Evolutionary conservation across 495 filamentous ascomycete species (phyloP).

Genomic region (Hyaloscypha finlandica): DNA sequence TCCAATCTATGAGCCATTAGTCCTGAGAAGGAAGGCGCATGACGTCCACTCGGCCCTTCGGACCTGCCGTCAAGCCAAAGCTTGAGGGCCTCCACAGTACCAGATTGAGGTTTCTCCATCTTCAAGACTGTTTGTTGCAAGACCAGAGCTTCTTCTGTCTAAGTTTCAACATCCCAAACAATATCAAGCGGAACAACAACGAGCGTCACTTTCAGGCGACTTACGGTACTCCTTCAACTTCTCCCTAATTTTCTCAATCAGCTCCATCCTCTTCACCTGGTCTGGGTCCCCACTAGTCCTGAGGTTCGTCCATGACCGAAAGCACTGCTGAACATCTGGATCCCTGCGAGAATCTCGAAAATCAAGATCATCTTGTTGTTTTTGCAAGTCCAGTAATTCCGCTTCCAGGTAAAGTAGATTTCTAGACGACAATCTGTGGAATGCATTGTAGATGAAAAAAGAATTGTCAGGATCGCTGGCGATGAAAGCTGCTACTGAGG

Average conservation of each 20-base stretch:
- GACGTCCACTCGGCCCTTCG: conserved; percentile 8
- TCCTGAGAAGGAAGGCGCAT: conserved; percentile 1
- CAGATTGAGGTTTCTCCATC: conserved; percentile 7
- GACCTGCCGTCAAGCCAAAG: conserved; percentile 4
- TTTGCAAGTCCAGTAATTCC: conserved; percentile 10
- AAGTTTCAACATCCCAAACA: neutral
- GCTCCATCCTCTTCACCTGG: conserved; percentile 7
- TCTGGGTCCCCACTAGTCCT: neutral
- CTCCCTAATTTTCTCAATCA: conserved; percentile 8
- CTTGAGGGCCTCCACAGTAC: conserved; percentile 7
- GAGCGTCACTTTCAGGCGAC: neutral
- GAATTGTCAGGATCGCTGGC: conserved; percentile 5
- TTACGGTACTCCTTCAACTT: conserved; percentile 15
- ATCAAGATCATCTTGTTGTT: conserved; percentile 8
- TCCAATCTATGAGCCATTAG: conserved; percentile 2
- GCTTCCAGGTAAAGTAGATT: conserved; percentile 18
- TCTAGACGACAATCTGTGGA: conserved; percentile 1
- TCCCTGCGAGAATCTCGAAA: conserved; percentile 4
- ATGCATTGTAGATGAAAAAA: neutral
- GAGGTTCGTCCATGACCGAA: neutral
- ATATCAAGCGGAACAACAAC: neutral
- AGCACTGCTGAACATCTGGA: conserved; percentile 1
- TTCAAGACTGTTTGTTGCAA: conserved; percentile 1
- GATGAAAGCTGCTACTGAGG: conserved; percentile 11
- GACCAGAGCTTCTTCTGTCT: conserved; percentile 4